Evolutionary conservation across 108 stramenopile species (phyloP).

Genomic region (Skeletonema menzelii): DNA sequence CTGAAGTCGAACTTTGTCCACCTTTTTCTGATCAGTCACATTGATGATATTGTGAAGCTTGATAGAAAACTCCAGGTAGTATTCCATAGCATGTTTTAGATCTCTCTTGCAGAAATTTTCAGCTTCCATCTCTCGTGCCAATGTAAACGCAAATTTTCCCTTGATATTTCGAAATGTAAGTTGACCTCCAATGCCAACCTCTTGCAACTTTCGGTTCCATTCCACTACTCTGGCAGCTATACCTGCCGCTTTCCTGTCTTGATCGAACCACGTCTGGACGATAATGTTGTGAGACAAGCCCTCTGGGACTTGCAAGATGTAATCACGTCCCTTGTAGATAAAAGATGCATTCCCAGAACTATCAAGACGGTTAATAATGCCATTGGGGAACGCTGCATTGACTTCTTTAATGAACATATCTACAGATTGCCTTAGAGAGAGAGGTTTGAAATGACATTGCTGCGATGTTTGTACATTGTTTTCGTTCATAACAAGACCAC

Average conservation of each 20-base stretch:
- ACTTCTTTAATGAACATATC: conserved; percentile 41
- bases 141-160: conserved; percentile 20
- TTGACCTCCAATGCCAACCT: conserved; percentile 23
- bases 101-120: conserved; percentile 22
- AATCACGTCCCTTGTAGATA: conserved; percentile 31
- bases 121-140: conserved; percentile 16
- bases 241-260: conserved; percentile 29
- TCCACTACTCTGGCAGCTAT: conserved; percentile 30
- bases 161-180: conserved; percentile 27
- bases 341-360: conserved; percentile 20
- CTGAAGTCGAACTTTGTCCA: conserved; percentile 38
- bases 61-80: conserved; percentile 44
- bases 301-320: conserved; percentile 31
- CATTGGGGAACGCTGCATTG: conserved; percentile 10
- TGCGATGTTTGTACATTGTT: background rate
- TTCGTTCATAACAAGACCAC: background rate
- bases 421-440: conserved; percentile 20
- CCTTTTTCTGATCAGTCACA: conserved; percentile 17
- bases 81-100: conserved; percentile 33
- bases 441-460: conserved; percentile 1
- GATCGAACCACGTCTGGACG: conserved; percentile 27
- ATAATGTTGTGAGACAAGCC: conserved; percentile 7
- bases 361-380: conserved; percentile 21
- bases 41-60: conserved; percentile 45
- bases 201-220: conserved; percentile 35